A percentile compares a stretch with the other conserved stretches of the same genome.
Conservation (phyloP, 1,284 basidiomycete species). For the Marasmius fiardii region DNA sequence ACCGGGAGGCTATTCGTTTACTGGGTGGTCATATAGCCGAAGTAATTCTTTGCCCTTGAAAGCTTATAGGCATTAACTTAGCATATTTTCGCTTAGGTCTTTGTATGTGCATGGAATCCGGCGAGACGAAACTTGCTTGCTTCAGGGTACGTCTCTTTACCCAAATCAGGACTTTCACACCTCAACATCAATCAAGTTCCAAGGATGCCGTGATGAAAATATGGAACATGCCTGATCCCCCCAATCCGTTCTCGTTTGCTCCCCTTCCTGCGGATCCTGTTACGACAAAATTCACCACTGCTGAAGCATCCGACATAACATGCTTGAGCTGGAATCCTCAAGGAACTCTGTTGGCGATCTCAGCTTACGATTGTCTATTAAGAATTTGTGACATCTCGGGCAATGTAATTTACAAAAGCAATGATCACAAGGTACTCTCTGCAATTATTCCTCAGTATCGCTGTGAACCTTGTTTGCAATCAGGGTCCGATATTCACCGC, state of each 20-base stretch:
- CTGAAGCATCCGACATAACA: slow-evolving; percentile 59
- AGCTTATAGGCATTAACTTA: background rate
- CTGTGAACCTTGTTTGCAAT: slow-evolving; percentile 22
- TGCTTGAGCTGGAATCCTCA: slow-evolving; percentile 71
- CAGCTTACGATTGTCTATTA: slow-evolving; percentile 69
- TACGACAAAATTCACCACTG: slow-evolving; percentile 43
- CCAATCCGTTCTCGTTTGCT: slow-evolving; percentile 22
- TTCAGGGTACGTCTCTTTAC: slow-evolving; percentile 54
- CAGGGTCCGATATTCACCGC: slow-evolving; percentile 77
- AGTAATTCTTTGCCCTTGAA: slow-evolving; percentile 30
- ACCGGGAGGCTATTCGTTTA: slow-evolving; percentile 42
- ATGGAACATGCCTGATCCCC: slow-evolving; percentile 62
- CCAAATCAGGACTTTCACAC: slow-evolving; percentile 6
- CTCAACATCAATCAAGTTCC: slow-evolving; percentile 44
- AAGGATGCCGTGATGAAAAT: slow-evolving; percentile 74
- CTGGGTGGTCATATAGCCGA: slow-evolving; percentile 62
- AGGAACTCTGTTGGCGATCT: slow-evolving; percentile 70
- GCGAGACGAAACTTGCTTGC: slow-evolving; percentile 58
- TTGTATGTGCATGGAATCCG: slow-evolving; percentile 80
- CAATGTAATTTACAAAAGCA: slow-evolving; percentile 53
- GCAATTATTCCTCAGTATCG: slow-evolving; percentile 31
- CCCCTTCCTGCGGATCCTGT: slow-evolving; percentile 35
- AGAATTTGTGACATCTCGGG: slow-evolving; percentile 60
- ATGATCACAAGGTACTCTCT: slow-evolving; percentile 57
- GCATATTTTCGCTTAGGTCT: slow-evolving; percentile 48